Evolutionary conservation across 2,329 filamentous ascomycete genomes (phyloP).

Genomic region (Monosporascus sp.): DNA sequence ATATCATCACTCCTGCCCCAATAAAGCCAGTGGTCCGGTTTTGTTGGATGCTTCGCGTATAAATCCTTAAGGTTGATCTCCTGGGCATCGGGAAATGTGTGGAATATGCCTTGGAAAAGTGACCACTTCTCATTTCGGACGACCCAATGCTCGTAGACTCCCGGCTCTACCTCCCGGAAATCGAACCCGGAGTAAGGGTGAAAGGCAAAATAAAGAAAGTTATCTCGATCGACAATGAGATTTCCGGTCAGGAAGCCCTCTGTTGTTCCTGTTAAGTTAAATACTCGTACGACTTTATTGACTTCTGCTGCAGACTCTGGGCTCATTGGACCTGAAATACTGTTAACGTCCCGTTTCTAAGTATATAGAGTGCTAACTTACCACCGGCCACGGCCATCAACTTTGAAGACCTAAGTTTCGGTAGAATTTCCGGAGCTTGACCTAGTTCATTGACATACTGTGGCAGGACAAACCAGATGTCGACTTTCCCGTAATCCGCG

Average conservation of each 20-base stretch:
- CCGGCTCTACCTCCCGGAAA: constrained; percentile 26
- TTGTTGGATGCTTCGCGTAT: too few species aligned
- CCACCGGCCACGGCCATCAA: constrained; percentile 19
- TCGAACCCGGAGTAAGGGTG: constrained; percentile 31
- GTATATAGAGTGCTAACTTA: too few species aligned
- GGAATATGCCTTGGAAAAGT: constrained; percentile 28
- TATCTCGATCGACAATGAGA: constrained; percentile 11
- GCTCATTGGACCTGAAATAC: too few species aligned
- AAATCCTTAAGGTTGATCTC: too few species aligned
- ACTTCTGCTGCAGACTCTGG: constrained; percentile 15
- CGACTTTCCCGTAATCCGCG: constrained; percentile 28
- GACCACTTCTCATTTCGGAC: constrained; percentile 24
- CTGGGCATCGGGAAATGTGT: constrained; percentile 21
- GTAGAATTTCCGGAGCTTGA: constrained; percentile 24
- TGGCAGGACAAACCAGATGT: constrained; percentile 34
- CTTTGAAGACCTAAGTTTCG: constrained; percentile 26
- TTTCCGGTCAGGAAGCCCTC: constrained; percentile 31
- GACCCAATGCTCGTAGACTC: constrained; percentile 29
- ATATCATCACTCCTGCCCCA: too few species aligned
- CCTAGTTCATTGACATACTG: constrained; percentile 30
- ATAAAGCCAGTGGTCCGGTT: too few species aligned
- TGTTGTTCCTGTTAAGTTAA: constrained; percentile 30
- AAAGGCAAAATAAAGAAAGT: constrained; percentile 29
- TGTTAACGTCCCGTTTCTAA: too few species aligned
- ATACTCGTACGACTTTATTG: constrained; percentile 26